Conservation (phyloP, 1,284 basidiomycete species). For the Puccinia hordei region DNA sequence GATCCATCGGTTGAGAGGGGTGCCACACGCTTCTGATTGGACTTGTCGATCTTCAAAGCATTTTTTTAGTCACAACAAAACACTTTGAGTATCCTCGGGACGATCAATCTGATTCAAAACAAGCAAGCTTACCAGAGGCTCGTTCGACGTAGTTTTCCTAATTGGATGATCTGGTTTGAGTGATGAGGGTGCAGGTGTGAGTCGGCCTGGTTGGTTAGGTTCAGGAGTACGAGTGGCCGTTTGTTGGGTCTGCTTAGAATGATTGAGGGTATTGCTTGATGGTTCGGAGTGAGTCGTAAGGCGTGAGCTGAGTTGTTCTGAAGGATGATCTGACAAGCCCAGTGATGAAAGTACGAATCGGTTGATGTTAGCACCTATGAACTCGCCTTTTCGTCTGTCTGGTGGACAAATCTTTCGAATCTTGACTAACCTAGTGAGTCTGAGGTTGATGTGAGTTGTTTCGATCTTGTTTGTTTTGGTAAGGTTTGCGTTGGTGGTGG, state of each 20-base stretch:
- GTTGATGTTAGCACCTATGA: background rate
- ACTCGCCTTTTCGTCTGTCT: background rate
- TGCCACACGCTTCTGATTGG: conserved; percentile 22
- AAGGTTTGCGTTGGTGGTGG: conserved; percentile 3
- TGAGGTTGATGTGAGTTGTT: background rate
- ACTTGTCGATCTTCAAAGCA: background rate
- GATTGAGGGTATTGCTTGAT: background rate
- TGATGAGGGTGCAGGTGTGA: conserved; percentile 4
- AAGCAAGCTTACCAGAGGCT: conserved; percentile 1
- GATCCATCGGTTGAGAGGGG: conserved; percentile 23
- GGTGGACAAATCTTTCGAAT: no score
- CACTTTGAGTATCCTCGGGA: background rate
- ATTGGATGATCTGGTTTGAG: background rate
- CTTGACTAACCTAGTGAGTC: background rate
- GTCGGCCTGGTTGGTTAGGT: background rate
- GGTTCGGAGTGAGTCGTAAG: background rate
- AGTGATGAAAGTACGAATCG: background rate
- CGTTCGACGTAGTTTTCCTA: background rate
- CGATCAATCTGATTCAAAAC: background rate
- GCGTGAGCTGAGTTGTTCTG: background rate
- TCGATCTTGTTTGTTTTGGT: background rate
- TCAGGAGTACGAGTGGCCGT: background rate
- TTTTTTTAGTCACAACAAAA: background rate
- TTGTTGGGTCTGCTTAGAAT: background rate
- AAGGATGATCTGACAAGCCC: background rate